These are phyloP conservation scores for Polyporus tsugae DNA, from an alignment of 1,284 basidiomycete genomes.

Conservation along the genomic window DNA sequence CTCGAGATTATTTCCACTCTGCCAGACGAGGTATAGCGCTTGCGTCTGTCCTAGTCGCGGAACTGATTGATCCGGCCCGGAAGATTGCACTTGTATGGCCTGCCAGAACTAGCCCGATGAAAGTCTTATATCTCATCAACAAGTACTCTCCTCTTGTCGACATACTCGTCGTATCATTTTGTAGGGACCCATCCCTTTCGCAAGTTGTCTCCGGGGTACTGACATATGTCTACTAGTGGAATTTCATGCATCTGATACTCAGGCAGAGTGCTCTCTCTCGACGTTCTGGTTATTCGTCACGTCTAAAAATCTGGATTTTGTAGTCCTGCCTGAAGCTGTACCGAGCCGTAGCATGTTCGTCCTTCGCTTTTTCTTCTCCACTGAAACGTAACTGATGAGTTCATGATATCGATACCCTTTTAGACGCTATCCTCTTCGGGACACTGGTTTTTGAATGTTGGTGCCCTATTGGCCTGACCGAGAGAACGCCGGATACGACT, in stretches of 20 bases:
- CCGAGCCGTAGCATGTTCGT: background rate
- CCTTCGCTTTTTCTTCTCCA: background rate
- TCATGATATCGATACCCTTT: too few relatives aligned
- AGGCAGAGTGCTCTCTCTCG: background rate
- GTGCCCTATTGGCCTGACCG: background rate
- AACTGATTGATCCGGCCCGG: background rate
- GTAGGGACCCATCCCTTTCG: background rate
- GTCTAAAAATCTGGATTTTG: background rate
- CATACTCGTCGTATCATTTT: background rate
- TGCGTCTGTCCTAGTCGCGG: background rate
- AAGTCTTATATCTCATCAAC: background rate
- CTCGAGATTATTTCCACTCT: background rate
- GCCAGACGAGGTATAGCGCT: background rate
- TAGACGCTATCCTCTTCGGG: background rate
- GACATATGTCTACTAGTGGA: background rate
- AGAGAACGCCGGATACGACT: background rate
- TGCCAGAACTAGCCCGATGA: background rate
- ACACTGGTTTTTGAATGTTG: background rate
- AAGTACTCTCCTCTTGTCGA: slow-evolving; percentile 5
- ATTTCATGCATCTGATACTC: background rate
- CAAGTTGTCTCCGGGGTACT: background rate
- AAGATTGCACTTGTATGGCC: background rate
- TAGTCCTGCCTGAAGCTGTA: background rate
- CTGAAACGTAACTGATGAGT: background rate
- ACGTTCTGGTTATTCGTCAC: background rate